phyloP scores from a whole-genome alignment of 2,329 filamentous ascomycete species.

The Aspergillus caelatus region DNA sequence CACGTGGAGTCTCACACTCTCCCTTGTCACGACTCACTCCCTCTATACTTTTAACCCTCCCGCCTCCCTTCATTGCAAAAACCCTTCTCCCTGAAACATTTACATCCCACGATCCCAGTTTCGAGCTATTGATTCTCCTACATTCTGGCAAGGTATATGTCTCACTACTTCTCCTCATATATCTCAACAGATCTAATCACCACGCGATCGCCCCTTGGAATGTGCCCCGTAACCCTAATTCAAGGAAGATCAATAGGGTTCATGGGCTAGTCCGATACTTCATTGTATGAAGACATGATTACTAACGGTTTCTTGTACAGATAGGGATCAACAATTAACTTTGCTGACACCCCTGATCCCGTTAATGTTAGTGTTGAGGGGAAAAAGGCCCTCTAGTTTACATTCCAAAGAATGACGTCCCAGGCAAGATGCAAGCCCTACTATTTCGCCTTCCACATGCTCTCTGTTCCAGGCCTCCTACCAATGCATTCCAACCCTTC shows the following conservation, averaged over 20 bases:
- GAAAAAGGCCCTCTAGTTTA: neutral
- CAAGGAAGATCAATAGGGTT: neutral
- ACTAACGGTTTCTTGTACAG: neutral
- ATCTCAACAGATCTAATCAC: neutral
- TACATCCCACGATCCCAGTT: neutral
- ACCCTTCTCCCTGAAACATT: constrained; percentile 9
- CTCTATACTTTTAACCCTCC: constrained; percentile 3
- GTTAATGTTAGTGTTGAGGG: neutral
- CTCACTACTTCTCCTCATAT: neutral
- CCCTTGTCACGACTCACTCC: neutral
- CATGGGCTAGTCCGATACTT: neutral
- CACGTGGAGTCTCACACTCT: constrained; percentile 10
- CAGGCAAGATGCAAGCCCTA: constrained; percentile 1
- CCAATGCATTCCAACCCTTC: constrained; percentile 24
- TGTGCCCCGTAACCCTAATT: constrained; percentile 4
- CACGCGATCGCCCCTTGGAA: constrained; percentile 1
- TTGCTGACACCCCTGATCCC: neutral
- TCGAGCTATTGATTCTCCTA: neutral
- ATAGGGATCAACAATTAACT: constrained; percentile 1
- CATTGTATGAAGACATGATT: neutral
- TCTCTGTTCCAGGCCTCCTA: constrained; percentile 6
- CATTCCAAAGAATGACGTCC: constrained; percentile 10
- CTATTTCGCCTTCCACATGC: neutral
- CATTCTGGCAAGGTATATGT: constrained; percentile 11
- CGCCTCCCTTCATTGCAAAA: constrained; percentile 6